Percentiles rank a stretch among this genome's conserved stretches.
These are phyloP conservation scores for Penicillium brevicompactum DNA, from an alignment of 2,329 filamentous ascomycete genomes.

Conservation along the genomic window DNA sequence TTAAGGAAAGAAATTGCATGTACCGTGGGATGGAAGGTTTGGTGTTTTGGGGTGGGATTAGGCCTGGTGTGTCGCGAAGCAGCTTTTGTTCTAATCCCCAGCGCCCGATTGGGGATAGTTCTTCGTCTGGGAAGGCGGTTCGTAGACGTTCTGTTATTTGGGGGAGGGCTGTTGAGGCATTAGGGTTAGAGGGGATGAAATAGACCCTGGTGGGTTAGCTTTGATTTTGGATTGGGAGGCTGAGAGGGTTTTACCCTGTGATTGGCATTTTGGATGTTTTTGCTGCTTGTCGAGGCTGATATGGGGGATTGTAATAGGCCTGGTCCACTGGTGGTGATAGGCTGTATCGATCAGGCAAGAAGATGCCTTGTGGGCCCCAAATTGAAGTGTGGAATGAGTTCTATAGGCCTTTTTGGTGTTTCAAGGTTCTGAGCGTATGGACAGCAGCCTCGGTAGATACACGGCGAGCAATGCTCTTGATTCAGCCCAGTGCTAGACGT, in stretches of 20 bases:
- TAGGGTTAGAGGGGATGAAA: slow-evolving; percentile 46
- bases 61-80: slow-evolving; percentile 46
- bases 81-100: slow-evolving; percentile 47
- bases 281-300: neutral
- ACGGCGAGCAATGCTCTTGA: neutral
- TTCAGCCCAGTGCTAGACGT: neutral
- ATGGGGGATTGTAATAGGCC: neutral
- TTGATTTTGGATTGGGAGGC: neutral
- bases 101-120: slow-evolving; percentile 37
- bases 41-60: slow-evolving; percentile 34
- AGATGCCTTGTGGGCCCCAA: neutral
- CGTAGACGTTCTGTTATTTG: slow-evolving; percentile 43
- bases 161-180: slow-evolving; percentile 38
- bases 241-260: slow-evolving; percentile 33
- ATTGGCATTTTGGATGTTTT: slow-evolving; percentile 31
- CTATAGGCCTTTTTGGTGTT: too few species aligned
- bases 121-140: slow-evolving; percentile 37
- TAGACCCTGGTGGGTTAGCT: slow-evolving; percentile 38
- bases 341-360: neutral
- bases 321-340: neutral
- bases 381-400: too few species aligned
- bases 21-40: slow-evolving; percentile 37
- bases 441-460: neutral
- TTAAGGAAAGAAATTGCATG: slow-evolving; percentile 46
- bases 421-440: too few species aligned